Evolutionary conservation across 768 basidiomycete species (phyloP).

Genomic region (Tulasnella calospora): DNA sequence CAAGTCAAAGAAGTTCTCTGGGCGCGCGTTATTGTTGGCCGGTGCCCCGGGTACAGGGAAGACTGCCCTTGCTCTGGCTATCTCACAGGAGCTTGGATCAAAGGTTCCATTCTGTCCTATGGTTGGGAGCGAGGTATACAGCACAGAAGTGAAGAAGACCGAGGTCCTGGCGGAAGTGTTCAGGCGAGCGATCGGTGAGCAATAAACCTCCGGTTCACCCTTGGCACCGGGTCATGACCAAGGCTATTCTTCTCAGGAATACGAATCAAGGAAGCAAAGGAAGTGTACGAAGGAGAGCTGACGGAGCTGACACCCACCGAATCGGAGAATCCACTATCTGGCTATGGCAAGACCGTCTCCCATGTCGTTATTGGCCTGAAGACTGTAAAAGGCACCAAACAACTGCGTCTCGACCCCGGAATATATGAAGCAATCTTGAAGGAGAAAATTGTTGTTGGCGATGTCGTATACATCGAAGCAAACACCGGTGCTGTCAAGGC

Average conservation of each 20-base stretch:
- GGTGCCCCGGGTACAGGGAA: slow-evolving; percentile 98
- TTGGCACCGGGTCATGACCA: slow-evolving; percentile 7
- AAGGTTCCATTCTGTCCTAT: slow-evolving; percentile 98
- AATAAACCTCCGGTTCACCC: not conserved
- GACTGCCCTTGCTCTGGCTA: slow-evolving; percentile 92
- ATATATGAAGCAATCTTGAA: slow-evolving; percentile 98
- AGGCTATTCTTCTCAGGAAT: slow-evolving; percentile 53
- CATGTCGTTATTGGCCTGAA: slow-evolving; percentile 95
- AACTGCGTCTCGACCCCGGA: slow-evolving; percentile 85
- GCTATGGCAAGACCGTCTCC: slow-evolving; percentile 98
- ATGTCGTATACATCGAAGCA: slow-evolving; percentile 92
- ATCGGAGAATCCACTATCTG: slow-evolving; percentile 93
- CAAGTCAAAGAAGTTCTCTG: slow-evolving; percentile 88
- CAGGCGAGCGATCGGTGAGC: slow-evolving; percentile 88
- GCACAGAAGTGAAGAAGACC: slow-evolving; percentile 97
- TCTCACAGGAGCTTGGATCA: slow-evolving; percentile 87
- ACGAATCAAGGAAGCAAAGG: slow-evolving; percentile 98
- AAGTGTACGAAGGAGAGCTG: slow-evolving; percentile 97
- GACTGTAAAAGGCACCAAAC: slow-evolving; percentile 90
- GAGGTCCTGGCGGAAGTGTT: slow-evolving; percentile 95
- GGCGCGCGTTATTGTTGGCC: slow-evolving; percentile 83
- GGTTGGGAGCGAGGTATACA: slow-evolving; percentile 97
- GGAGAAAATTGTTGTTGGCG: slow-evolving; percentile 93
- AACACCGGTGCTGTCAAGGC: slow-evolving; percentile 95
- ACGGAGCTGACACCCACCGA: slow-evolving; percentile 95